Base-by-base conservation (phyloP, 2,329 filamentous ascomycete genomes). In the Byssothecium circinans region DNA sequence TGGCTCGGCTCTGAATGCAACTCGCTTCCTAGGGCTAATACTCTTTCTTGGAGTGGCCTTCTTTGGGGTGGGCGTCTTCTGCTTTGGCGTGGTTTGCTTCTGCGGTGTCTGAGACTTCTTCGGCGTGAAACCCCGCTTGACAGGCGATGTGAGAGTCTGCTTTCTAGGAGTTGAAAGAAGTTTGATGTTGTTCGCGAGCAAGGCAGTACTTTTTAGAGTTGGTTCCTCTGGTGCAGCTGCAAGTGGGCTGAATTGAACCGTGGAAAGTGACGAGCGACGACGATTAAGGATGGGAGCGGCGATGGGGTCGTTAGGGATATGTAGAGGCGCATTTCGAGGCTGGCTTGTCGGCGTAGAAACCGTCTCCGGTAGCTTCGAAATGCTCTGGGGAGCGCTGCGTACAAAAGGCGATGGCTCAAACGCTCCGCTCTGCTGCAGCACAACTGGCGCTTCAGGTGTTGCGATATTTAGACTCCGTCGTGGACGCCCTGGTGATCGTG, bases 141-240 rank as follows among this genome's bases (percentile, higher is more conserved):
- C 52, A 2, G 76, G 76, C 12, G 75, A 78, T 8, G 68, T 52
- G 15, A 69, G 53, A 4, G 67, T 67, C 49, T 78, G 75, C 52
- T 78, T 79, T 36, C 76, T 64, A 4, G 76, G 76, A 0, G 76
- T 79, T 0, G 74, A 75, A 41, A 79, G 67, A 14, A 76, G 61
- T 48, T 73, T 77, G 57, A 78, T 76, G 30, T 68, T 75, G 49
- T 76, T 74, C 7, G 68, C 64, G 18, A 76, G 47, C 20, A 69
- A 23, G n/a, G 61, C 52, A 6, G 64, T 64, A 43, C 60, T 70
- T 48, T 66, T 68, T 18, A 70, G 47, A 2, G 54, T 49, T 11
- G 62, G 57, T 20, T 69, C 67, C 32, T 66, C 63, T 18, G 56
- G 57, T 11, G 54, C 51, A 8, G 54, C 53, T 15, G 58, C 59